Percentiles rank a stretch among this genome's conserved stretches.
Evolutionary conservation across 495 filamentous ascomycete genomes (phyloP).

Genomic region (Entonaema liquescens): DNA sequence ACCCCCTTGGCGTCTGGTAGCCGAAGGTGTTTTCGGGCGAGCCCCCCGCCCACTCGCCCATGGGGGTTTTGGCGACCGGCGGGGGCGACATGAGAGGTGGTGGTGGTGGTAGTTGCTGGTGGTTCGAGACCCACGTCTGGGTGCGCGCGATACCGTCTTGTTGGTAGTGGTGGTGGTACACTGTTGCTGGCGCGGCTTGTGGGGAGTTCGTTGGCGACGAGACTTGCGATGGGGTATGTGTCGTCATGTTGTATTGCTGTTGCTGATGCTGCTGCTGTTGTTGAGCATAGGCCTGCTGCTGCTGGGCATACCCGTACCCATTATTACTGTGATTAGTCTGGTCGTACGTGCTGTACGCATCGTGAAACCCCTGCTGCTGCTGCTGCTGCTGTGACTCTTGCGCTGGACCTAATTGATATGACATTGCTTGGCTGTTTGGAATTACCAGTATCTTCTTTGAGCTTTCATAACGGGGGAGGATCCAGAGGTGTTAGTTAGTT

Average conservation of each 20-base stretch:
- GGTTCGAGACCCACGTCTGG: constrained; percentile 32
- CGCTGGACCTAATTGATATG: constrained; percentile 33
- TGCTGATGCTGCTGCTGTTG: constrained; percentile 22
- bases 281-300: constrained; percentile 8
- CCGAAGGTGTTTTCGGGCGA: constrained; percentile 19
- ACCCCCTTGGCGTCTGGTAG: constrained; percentile 15
- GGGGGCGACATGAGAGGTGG: constrained; percentile 22
- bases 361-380: constrained; percentile 11
- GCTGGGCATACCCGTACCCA: constrained; percentile 16
- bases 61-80: constrained; percentile 17
- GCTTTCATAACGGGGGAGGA: constrained; percentile 25
- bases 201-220: not conserved
- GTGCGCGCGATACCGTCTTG: constrained; percentile 26
- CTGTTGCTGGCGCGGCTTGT: not conserved
- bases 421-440: constrained; percentile 26
- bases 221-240: constrained; percentile 12
- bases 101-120: no score
- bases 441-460: constrained; percentile 9
- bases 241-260: constrained; percentile 18
- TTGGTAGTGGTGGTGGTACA: constrained; percentile 11
- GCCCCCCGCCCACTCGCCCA: constrained; percentile 19
- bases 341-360: constrained; percentile 9
- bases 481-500: no score
- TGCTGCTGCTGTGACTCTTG: constrained; percentile 14
- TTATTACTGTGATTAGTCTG: not conserved